Percentiles rank a stretch among this genome's conserved stretches.
Evolutionary conservation across 495 filamentous ascomycete genomes (phyloP).

Genomic region (Lepidopterella palustris): DNA sequence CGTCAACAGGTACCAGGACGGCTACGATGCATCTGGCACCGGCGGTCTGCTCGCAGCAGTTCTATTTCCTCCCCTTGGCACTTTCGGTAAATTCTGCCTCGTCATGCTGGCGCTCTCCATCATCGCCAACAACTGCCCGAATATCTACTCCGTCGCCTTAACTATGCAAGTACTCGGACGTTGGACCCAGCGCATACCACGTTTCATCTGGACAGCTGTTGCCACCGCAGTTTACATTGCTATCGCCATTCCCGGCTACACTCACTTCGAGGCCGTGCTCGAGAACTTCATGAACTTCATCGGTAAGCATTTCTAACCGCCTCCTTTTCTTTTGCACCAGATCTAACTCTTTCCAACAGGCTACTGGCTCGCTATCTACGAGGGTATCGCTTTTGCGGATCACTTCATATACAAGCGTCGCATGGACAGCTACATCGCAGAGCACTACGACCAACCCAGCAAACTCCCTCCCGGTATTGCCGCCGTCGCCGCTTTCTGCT

Average conservation of each 20-base stretch:
- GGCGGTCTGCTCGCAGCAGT: slow-evolving; percentile 64
- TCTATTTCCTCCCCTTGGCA: slow-evolving; percentile 57
- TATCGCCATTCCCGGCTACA: slow-evolving; percentile 72
- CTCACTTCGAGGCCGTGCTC: slow-evolving; percentile 62
- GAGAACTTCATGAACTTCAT: slow-evolving; percentile 76
- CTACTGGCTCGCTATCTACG: slow-evolving; percentile 83
- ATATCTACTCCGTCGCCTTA: slow-evolving; percentile 71
- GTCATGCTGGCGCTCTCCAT: slow-evolving; percentile 73
- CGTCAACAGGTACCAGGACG: slow-evolving; percentile 46
- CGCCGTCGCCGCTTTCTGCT: slow-evolving; percentile 58
- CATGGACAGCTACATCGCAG: slow-evolving; percentile 54
- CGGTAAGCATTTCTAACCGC: slow-evolving; percentile 30
- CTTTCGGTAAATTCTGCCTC: slow-evolving; percentile 77
- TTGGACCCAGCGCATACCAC: slow-evolving; percentile 60
- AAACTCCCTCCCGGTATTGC: slow-evolving; percentile 67
- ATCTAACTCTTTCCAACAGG: slow-evolving; percentile 30
- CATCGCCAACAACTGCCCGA: slow-evolving; percentile 83
- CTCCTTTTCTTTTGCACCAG: background rate
- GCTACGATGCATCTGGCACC: slow-evolving; percentile 51
- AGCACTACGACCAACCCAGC: slow-evolving; percentile 52
- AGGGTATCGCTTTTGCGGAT: slow-evolving; percentile 62
- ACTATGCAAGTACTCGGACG: slow-evolving; percentile 65
- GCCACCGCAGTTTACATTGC: slow-evolving; percentile 65
- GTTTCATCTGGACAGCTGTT: slow-evolving; percentile 69
- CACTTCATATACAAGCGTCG: slow-evolving; percentile 72